Base-by-base conservation (phyloP, 495 filamentous ascomycete genomes). In the Chaetomium tenue region DNA sequence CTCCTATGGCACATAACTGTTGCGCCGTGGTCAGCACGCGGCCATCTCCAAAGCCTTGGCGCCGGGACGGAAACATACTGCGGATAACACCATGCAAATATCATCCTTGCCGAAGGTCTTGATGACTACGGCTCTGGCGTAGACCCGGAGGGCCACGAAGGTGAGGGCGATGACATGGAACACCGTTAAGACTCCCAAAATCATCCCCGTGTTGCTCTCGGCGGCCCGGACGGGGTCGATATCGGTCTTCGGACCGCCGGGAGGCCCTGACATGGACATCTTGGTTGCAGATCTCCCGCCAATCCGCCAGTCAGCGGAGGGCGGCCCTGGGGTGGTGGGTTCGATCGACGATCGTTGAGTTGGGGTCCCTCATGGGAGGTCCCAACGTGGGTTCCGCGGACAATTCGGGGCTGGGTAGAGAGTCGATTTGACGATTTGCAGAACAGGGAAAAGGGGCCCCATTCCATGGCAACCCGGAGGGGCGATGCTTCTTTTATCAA, bases 101-200 rank as follows among this genome's bases (percentile, higher is more conserved):
- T 66, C 64, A 52, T 66, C 58, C 51, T 16, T 61, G 39, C 64
- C 64, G 22, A 61, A 57, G 0, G 64, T 23, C 16, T 54, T 56
- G 51, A 62, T 42, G 26, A 66, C n/a, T 15, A 66, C 7, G 16
- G 23, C 37, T 18, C 64, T 20, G 2, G 52, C 30, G 15, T 66
- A 66, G 8, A 64, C 22, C 9, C 62, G 62, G 0, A 64, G 28
- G 1, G 6, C 15, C 4, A 52, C 54, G 16, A 30, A 51, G 23
- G 52, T 6, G 44, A 64, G 55, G 2, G 62, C 53, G 16, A 64
- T 26, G 23, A 13, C 28, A 23, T 51, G 46, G 40, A 57, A 60
- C 7, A 51, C 22, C 15, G 44, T 61, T 18, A 56, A 1, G 6
- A 61, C 40, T 13, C 25, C 23, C 3, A 66, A 2, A 15, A 66